A percentile compares a stretch with the other conserved stretches of the same genome.
phyloP scores from a whole-genome alignment of 805 yeast genomes.

The Cyberlindnera euphorbiae region DNA sequence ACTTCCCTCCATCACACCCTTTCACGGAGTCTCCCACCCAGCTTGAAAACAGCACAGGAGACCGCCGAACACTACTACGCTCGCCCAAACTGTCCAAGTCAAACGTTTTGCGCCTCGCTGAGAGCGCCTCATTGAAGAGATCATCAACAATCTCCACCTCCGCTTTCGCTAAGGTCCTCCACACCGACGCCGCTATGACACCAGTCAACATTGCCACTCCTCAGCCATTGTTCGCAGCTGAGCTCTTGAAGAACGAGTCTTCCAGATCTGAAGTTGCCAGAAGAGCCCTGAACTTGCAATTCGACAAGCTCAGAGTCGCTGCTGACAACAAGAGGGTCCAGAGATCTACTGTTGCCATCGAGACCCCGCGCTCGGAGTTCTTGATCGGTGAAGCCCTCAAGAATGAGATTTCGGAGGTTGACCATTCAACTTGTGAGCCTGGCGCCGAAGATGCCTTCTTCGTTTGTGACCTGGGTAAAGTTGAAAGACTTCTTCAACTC shows the following conservation, averaged over 20 bases:
- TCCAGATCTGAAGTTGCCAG: slow-evolving; percentile 12
- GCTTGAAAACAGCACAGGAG: too few species aligned
- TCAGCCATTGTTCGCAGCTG: slow-evolving; percentile 9
- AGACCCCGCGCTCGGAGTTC: slow-evolving; percentile 29
- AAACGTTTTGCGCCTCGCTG: slow-evolving; percentile 23
- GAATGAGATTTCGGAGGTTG: slow-evolving; percentile 38
- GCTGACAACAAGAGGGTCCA: neutral
- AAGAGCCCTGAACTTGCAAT: slow-evolving; percentile 6
- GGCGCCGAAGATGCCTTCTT: slow-evolving; percentile 86
- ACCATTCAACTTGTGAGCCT: slow-evolving; percentile 56
- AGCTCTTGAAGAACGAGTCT: slow-evolving; percentile 6
- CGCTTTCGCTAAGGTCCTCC: slow-evolving; percentile 4
- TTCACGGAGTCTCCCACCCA: too few species aligned
- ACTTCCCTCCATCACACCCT: neutral
- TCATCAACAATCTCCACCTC: neutral
- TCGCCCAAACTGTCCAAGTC: slow-evolving; percentile 19
- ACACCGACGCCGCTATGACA: slow-evolving; percentile 11
- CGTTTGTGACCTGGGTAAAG: slow-evolving; percentile 78
- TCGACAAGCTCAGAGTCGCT: slow-evolving; percentile 8
- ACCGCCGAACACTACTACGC: too few species aligned
- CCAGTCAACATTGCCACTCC: slow-evolving; percentile 12
- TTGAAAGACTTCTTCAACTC: slow-evolving; percentile 51
- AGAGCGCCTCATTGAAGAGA: slow-evolving; percentile 21
- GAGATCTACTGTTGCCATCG: slow-evolving; percentile 13
- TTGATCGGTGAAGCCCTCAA: slow-evolving; percentile 37